phyloP scores from a whole-genome alignment of 257 asterid species.

The Eustoma russellianum region DNA sequence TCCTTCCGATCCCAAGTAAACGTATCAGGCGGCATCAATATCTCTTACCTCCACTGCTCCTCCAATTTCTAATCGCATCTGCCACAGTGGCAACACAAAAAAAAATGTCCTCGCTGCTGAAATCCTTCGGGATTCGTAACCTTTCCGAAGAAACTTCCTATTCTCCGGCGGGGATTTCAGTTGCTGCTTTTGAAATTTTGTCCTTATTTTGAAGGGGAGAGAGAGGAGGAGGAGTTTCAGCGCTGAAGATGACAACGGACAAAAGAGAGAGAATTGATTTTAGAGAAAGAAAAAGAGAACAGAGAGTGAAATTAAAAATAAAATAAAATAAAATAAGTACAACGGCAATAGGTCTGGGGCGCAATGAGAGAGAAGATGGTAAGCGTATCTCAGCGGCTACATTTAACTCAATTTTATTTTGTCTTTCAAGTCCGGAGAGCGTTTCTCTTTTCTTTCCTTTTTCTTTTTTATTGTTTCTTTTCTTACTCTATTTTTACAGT shows the following conservation, averaged over 20 bases:
- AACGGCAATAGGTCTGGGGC: too few species aligned
- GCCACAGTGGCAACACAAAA: constrained; percentile 18
- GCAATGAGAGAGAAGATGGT: too few species aligned
- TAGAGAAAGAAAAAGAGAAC: too few species aligned
- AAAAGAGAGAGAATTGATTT: constrained; percentile 6
- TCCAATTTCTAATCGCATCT: constrained; percentile 42
- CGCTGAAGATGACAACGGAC: constrained; percentile 20
- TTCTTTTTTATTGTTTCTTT: too few species aligned
- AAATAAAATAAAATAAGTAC: too few species aligned
- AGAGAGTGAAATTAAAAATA: too few species aligned
- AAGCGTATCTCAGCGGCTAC: too few species aligned
- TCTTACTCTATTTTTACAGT: too few species aligned
- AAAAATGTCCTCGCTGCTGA: neutral
- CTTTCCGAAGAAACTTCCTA: neutral
- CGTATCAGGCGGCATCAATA: constrained; percentile 90
- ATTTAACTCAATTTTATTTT: too few species aligned
- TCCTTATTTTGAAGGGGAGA: constrained; percentile 1
- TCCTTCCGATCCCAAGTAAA: constrained; percentile 97
- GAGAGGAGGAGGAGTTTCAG: neutral
- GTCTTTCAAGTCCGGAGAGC: too few species aligned
- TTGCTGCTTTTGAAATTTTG: neutral
- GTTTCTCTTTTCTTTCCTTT: too few species aligned
- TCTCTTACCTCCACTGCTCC: constrained; percentile 19
- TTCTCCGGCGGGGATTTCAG: constrained; percentile 4
- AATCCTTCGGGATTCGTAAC: constrained; percentile 1